These are phyloP conservation scores for Daucus carota DNA, from an alignment of 129 eudicot species.

Conservation along the genomic window DH1_v3.0 NC_030385.2:1449501-1450000, in stretches of 20 bases:
- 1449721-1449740: background rate
- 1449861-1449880: conserved; percentile 58
- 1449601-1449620: conserved; percentile 98
- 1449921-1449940: background rate
- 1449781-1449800: conserved; percentile 51
- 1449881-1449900: conserved; percentile 14
- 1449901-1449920: background rate
- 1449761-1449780: background rate
- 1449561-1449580: background rate
- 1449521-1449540: conserved; percentile 12
- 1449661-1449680: conserved; percentile 99
- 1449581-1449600: conserved; percentile 43
- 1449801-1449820: conserved; percentile 90
- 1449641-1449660: conserved; percentile 91
- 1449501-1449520: conserved; percentile 79
- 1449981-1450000: conserved; percentile 68
- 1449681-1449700: conserved; percentile 54
- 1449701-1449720: background rate
- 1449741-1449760: background rate
- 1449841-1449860: conserved; percentile 94
- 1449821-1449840: conserved; percentile 92
- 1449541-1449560: background rate
- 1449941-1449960: conserved; percentile 25
- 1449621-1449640: conserved; percentile 90
- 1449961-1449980: conserved; percentile 59